Evolutionary conservation across 164 flowering plant species (phyloP), one percentile per base, ranked within the genome.

Genomic region (Chimonanthus praecox): DNA sequence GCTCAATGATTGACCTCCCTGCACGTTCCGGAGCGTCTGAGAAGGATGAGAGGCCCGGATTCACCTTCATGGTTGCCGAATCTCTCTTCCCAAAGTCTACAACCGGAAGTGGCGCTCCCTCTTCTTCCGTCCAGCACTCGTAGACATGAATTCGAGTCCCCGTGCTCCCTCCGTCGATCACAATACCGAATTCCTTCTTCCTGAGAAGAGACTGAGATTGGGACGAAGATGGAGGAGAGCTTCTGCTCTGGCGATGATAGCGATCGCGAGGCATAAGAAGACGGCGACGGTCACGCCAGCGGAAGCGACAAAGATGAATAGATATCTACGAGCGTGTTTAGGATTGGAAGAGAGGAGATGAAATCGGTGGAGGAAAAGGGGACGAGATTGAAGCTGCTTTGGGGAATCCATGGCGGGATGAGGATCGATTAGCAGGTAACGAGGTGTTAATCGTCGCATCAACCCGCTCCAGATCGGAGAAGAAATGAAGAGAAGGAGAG

Each of bases 151-250:
- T 86, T 65, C 99, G 82, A 11, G 91, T 88, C 43, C 99, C 99
- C 0, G 99, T 93, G 68, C 98, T 95, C 6, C 99, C 99, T 0
- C 97, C 98, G 67, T 95, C 98, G 63, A 95, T 90, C 61, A 95
- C 80, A 47, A 93, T 82, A 70, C 86, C 80, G 73, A 75, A 91
- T 61, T 79, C 82, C 46, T 70, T 7, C 2, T 65, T 66, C 49
- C 21, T 10, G 18, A 48, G 33, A 21, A 18, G 46, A 15, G 80
- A 51, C 33, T 33, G 33, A 33, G 33, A 33, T 33, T 33, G 33
- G 33, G 33, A 33, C 33, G 33, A 33, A 33, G 33, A 33, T 11
- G 9, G 16, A 10, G 60, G 16, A 13, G 5, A 2, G 16, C 16
- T n/a, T 13, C 60, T 5, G 15, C 16, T 0, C 76, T 71, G 21